Conservation (phyloP, 768 basidiomycete genomes). For the Fomitopsis serialis region DNA sequence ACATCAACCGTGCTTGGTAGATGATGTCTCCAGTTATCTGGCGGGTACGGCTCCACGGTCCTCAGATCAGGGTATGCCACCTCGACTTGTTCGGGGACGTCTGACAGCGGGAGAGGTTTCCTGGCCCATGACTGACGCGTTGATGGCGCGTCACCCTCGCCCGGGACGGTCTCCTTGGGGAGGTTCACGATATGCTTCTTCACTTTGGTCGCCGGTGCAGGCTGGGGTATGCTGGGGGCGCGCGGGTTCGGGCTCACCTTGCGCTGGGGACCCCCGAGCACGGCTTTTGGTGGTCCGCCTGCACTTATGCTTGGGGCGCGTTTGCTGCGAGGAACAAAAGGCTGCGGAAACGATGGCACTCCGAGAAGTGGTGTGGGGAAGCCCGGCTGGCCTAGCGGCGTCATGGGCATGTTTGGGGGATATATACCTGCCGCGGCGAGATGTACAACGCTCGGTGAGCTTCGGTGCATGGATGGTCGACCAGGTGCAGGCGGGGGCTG, state of each 20-base stretch:
- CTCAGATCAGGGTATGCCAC: constrained; percentile 27
- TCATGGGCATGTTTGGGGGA: constrained; percentile 49
- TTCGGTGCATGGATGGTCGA: constrained; percentile 49
- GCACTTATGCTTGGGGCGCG: constrained; percentile 64
- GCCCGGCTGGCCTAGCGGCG: constrained; percentile 57
- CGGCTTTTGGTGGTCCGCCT: constrained; percentile 86
- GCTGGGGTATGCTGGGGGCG: constrained; percentile 23
- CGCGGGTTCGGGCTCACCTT: constrained; percentile 66
- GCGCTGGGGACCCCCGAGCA: constrained; percentile 72
- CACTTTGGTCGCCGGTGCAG: constrained; percentile 32
- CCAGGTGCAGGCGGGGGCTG: constrained; percentile 45
- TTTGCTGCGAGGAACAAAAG: constrained; percentile 56
- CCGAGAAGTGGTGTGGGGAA: constrained; percentile 44
- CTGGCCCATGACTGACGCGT: constrained; percentile 57
- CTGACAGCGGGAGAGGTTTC: constrained; percentile 40
- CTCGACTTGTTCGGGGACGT: constrained; percentile 24
- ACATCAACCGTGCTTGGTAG: constrained; percentile 73
- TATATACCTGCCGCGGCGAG: constrained; percentile 56
- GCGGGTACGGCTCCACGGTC: constrained; percentile 55
- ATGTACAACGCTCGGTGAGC: constrained; percentile 57
- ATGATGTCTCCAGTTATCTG: constrained; percentile 51
- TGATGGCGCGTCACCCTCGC: constrained; percentile 30
- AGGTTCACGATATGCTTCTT: constrained; percentile 71
- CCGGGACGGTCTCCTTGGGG: constrained; percentile 56
- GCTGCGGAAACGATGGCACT: constrained; percentile 27